These are phyloP conservation scores for Oryza rufipogon DNA, from an alignment of 176 grass and related monocot species.

Conservation along the genomic window DNA sequence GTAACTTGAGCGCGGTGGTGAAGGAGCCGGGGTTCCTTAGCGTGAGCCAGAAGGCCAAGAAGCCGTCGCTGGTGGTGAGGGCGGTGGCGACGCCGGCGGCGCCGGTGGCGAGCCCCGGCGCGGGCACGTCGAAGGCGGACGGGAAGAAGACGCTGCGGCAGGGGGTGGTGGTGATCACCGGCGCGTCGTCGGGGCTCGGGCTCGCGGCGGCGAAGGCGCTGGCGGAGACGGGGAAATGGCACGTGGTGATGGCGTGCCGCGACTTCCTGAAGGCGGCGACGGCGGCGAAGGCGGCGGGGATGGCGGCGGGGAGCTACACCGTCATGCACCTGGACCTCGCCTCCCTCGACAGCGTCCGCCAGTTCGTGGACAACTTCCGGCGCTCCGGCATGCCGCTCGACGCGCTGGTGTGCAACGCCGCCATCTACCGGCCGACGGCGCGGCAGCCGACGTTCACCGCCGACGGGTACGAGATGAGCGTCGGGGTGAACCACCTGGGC, in stretches of 20 bases:
- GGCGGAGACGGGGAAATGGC: slow-evolving; percentile 82
- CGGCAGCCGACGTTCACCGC: slow-evolving; percentile 75
- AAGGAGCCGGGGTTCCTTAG: slow-evolving; percentile 32
- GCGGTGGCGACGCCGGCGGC: slow-evolving; percentile 30
- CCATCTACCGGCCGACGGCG: slow-evolving; percentile 84
- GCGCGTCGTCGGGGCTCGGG: slow-evolving; percentile 84
- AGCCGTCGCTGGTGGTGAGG: slow-evolving; percentile 42
- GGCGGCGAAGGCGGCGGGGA: slow-evolving; percentile 71
- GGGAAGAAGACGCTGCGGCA: slow-evolving; percentile 78
- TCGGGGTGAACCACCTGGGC: slow-evolving; percentile 87
- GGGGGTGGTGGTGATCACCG: slow-evolving; percentile 84
- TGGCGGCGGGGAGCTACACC: slow-evolving; percentile 74
- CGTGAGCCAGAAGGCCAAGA: slow-evolving; percentile 23
- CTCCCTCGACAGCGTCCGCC: slow-evolving; percentile 81
- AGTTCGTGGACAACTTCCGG: slow-evolving; percentile 71
- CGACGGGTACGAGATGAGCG: slow-evolving; percentile 88
- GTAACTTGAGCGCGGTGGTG: background rate
- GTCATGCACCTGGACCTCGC: slow-evolving; percentile 91
- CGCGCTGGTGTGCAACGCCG: slow-evolving; percentile 88
- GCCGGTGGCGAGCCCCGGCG: slow-evolving; percentile 49
- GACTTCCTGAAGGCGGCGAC: slow-evolving; percentile 84
- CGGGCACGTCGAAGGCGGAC: background rate
- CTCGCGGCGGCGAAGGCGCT: slow-evolving; percentile 83
- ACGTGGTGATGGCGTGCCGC: slow-evolving; percentile 92
- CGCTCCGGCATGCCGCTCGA: slow-evolving; percentile 71